Percentiles rank a stretch among this genome's conserved stretches.
These are phyloP conservation scores for Beauveria asiatica DNA, from an alignment of 2,329 filamentous ascomycete species.

Conservation along the genomic window DNA sequence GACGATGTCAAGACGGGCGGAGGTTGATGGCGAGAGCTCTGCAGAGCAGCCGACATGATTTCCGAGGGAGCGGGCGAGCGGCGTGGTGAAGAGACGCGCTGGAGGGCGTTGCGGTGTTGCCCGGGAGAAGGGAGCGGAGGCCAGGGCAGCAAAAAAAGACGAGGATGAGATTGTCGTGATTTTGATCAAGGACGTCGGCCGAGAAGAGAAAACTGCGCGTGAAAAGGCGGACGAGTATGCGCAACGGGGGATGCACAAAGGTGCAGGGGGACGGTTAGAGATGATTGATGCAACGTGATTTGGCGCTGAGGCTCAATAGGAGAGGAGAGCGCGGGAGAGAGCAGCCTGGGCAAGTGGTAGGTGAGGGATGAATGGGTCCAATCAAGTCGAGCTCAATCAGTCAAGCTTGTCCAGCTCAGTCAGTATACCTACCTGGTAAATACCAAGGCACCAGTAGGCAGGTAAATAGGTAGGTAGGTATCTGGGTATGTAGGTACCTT, in stretches of 20 bases:
- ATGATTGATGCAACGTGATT: constrained; percentile 10
- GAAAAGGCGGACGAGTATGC: background rate
- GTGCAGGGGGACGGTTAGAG: constrained; percentile 12
- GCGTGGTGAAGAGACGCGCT: background rate
- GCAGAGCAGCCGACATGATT: constrained; percentile 58
- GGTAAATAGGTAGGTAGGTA: too few species aligned
- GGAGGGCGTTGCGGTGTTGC: background rate
- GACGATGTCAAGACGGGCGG: constrained; percentile 39
- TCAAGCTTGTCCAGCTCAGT: too few species aligned
- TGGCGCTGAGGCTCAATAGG: constrained; percentile 9
- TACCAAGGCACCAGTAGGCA: too few species aligned
- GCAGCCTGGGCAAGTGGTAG: background rate
- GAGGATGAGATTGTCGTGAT: background rate
- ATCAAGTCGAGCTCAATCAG: too few species aligned
- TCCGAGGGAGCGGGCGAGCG: background rate
- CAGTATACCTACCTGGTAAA: too few species aligned
- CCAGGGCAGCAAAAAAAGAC: background rate
- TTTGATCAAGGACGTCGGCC: background rate
- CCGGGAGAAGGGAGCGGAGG: background rate
- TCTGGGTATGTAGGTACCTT: too few species aligned
- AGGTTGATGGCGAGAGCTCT: constrained; percentile 50
- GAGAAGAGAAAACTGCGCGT: background rate
- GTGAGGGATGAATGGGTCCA: background rate
- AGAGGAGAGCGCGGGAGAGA: constrained; percentile 8
- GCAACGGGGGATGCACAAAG: constrained; percentile 3